Conservation (phyloP, 1,139 yeast species). For the Candida dubliniensis region DNA sequence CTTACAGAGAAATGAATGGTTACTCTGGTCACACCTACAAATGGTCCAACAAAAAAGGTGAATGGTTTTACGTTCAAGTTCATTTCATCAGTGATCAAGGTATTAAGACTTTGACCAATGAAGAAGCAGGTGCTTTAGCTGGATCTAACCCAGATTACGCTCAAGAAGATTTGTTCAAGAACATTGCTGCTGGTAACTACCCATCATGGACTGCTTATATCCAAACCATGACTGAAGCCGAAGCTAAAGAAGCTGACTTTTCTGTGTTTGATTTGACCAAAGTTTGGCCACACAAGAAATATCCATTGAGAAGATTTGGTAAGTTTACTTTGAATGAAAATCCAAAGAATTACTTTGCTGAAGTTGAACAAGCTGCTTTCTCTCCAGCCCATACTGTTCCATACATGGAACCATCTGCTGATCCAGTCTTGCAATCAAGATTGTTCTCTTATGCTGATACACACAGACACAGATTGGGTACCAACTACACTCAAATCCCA, state of each 20-base stretch:
- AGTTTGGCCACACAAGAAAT: slow-evolving; percentile 78
- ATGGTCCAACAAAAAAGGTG: slow-evolving; percentile 66
- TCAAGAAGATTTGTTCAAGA: slow-evolving; percentile 61
- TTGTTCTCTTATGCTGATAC: slow-evolving; percentile 86
- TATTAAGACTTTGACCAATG: slow-evolving; percentile 51
- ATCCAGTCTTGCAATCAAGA: slow-evolving; percentile 84
- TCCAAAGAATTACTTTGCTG: slow-evolving; percentile 78
- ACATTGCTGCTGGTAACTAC: slow-evolving; percentile 56
- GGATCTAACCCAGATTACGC: slow-evolving; percentile 68
- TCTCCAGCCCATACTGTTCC: slow-evolving; percentile 85
- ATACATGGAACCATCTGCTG: slow-evolving; percentile 81
- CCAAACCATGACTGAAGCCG: slow-evolving; percentile 67
- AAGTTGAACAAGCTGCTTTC: slow-evolving; percentile 80
- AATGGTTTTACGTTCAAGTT: slow-evolving; percentile 65
- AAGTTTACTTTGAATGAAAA: slow-evolving; percentile 67
- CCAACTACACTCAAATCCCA: slow-evolving; percentile 71
- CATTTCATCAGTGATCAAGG: slow-evolving; percentile 65
- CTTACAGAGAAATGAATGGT: slow-evolving; percentile 67
- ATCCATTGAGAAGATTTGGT: slow-evolving; percentile 75
- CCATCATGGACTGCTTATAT: slow-evolving; percentile 68
- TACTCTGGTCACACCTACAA: slow-evolving; percentile 74
- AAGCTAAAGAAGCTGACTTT: slow-evolving; percentile 59
- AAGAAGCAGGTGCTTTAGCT: slow-evolving; percentile 57
- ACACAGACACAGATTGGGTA: slow-evolving; percentile 64
- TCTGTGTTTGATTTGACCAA: slow-evolving; percentile 73